phyloP scores from a whole-genome alignment of 2,329 filamentous ascomycete genomes.

The Grosmannia serpens region DNA sequence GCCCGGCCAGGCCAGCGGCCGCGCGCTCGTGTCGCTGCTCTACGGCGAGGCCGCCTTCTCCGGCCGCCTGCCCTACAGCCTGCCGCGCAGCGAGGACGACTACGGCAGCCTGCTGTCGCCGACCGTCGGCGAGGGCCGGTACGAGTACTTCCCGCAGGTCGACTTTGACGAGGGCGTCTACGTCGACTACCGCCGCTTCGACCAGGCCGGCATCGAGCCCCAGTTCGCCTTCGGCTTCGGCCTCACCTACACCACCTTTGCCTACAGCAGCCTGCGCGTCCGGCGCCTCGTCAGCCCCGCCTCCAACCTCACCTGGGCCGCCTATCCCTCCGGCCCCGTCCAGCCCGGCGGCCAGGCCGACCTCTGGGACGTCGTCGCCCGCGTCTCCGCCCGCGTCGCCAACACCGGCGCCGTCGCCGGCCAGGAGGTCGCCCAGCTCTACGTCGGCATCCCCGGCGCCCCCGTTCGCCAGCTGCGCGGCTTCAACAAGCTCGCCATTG shows the following conservation, averaged over 20 bases:
- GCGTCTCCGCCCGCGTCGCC: constrained; percentile 25
- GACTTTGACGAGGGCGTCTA: constrained; percentile 37
- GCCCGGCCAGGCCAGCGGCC: constrained; percentile 49
- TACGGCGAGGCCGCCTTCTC: constrained; percentile 45
- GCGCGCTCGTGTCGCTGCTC: constrained; percentile 40
- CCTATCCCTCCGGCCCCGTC: constrained; percentile 41
- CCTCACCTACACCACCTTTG: constrained; percentile 43
- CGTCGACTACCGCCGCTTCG: constrained; percentile 44
- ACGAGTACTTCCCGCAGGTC: constrained; percentile 34
- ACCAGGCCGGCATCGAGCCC: constrained; percentile 31
- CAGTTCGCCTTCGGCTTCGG: constrained; percentile 45
- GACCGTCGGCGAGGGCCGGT: constrained; percentile 33
- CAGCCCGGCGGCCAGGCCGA: constrained; percentile 53
- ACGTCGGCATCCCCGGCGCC: constrained; percentile 21
- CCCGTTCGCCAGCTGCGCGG: constrained; percentile 24
- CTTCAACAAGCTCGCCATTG: constrained; percentile 22
- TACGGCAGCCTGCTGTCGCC: constrained; percentile 31
- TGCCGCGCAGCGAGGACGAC: constrained; percentile 42
- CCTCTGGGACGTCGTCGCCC: constrained; percentile 25
- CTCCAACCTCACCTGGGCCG: constrained; percentile 39
- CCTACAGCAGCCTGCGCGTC: constrained; percentile 61
- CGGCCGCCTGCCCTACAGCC: constrained; percentile 44
- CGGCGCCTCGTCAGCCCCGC: constrained; percentile 19
- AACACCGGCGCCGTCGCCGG: constrained; percentile 32
- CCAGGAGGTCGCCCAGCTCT: constrained; percentile 30